phyloP scores from a whole-genome alignment of 192 early-diverging fungal species.

The Martensiomyces pterosporus region DNA sequence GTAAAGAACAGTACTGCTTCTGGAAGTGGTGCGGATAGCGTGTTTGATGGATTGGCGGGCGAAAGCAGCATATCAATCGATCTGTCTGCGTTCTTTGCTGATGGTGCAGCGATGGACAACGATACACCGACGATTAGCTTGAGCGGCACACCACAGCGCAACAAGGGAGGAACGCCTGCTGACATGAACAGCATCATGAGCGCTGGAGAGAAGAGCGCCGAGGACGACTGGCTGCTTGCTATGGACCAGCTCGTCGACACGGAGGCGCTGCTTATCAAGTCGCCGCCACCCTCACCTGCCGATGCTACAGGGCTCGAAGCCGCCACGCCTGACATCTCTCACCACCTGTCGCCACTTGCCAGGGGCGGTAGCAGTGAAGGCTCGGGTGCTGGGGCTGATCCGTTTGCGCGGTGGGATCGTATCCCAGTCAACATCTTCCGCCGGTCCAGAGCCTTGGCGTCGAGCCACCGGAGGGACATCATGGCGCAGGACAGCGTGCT shows the following conservation, averaged over 20 bases:
- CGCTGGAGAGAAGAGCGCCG: slow-evolving; percentile 3
- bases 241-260: slow-evolving; percentile 51
- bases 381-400: slow-evolving; percentile 4
- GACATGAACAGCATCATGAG: too few species aligned
- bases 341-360: slow-evolving; percentile 5
- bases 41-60: too few species aligned
- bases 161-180: too few species aligned
- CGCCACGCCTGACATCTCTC: slow-evolving; percentile 8
- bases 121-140: too few species aligned
- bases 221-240: slow-evolving; percentile 31
- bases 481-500: slow-evolving; percentile 21
- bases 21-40: too few species aligned
- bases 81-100: too few species aligned
- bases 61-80: too few species aligned
- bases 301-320: slow-evolving; percentile 4
- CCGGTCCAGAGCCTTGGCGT: slow-evolving; percentile 43
- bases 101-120: too few species aligned
- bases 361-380: not conserved
- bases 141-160: too few species aligned
- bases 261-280: slow-evolving; percentile 41
- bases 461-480: slow-evolving; percentile 12
- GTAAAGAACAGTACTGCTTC: not conserved
- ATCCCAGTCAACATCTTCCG: slow-evolving; percentile 51
- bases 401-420: slow-evolving; percentile 46
- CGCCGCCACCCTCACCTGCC: slow-evolving; percentile 40